Evolutionary conservation across 352 stramenopile species (phyloP).

Genomic region (Globisporangium paroecandrum): DNA sequence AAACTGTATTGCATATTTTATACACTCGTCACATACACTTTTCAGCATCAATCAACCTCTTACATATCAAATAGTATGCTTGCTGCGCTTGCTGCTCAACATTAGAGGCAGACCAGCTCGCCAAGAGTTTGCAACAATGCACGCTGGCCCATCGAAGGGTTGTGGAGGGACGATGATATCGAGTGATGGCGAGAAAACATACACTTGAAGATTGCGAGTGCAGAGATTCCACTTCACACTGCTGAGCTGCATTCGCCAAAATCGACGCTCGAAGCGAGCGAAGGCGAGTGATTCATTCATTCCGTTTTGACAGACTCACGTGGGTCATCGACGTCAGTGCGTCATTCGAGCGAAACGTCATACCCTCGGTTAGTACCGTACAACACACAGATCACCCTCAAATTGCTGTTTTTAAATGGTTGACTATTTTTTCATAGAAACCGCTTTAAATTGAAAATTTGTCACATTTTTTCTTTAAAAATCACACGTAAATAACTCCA

Average conservation of each 20-base stretch:
- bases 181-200: not conserved
- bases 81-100: too few species aligned
- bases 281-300: not conserved
- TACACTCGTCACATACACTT: not conserved
- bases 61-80: not conserved
- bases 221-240: not conserved
- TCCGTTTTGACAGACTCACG: too few species aligned
- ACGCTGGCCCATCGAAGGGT: not conserved
- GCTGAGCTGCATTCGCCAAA: not conserved
- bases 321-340: not conserved
- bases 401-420: too few species aligned
- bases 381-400: too few species aligned
- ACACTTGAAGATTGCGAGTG: not conserved
- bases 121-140: not conserved
- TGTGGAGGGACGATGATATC: not conserved
- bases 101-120: not conserved
- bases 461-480: too few species aligned
- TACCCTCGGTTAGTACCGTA: too few species aligned
- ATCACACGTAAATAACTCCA: too few species aligned
- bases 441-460: too few species aligned
- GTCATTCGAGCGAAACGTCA: not conserved
- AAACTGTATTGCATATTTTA: not conserved
- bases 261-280: not conserved
- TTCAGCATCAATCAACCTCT: not conserved
- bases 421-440: too few species aligned